Base-by-base conservation (phyloP, 805 yeast species). In the Jamesozyma lodderae region DNA sequence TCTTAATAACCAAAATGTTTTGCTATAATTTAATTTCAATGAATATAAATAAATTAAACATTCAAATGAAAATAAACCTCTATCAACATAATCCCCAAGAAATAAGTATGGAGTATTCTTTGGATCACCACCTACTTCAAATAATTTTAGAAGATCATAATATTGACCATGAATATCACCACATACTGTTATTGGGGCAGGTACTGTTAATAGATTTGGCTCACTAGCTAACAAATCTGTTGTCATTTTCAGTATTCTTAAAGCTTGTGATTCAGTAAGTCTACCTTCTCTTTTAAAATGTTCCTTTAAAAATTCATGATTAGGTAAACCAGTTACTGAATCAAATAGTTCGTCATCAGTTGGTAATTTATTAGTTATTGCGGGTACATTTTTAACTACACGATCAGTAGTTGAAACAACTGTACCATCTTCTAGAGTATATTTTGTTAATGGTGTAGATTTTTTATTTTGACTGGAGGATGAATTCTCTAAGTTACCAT, bases 91-190 rank as follows among this genome's bases (percentile, higher is more conserved):
- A 62, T 90, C 97, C 13, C 97, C 96, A 40, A 88, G 63, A 52
- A 90, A 88, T 38, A 88, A 65, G 57, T 85, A 90, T 15, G 82
- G 70, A 1, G 94, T 80, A n/a, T 55, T 62, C 13, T 64, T 68
- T 10, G 96, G 95, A 53, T 81, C 79, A 2, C 97, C 97, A 28
- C 96, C 95, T 14, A 87, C 90, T 57, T 90, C 96, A 54, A 90
- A 84, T 31, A 90, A 65, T 60, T 88, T 87, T 75, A 88, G 69
- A 49, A 90, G 68, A 60, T 90, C 98, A 59, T 73, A 88, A 59
- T 75, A 86, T 60, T 90, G 97, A 14, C 98, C 98, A 61, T 90
- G 97, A n/a, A 88, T 73, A 62, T 90, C 97, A 40, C 98, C 98
- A 64, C 96, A 87, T 3, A 90, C 87, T 0, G 95, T 88, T 2